These are phyloP conservation scores for Tulasnella sp. DNA, from an alignment of 768 basidiomycete species.

Conservation along the genomic window DNA sequence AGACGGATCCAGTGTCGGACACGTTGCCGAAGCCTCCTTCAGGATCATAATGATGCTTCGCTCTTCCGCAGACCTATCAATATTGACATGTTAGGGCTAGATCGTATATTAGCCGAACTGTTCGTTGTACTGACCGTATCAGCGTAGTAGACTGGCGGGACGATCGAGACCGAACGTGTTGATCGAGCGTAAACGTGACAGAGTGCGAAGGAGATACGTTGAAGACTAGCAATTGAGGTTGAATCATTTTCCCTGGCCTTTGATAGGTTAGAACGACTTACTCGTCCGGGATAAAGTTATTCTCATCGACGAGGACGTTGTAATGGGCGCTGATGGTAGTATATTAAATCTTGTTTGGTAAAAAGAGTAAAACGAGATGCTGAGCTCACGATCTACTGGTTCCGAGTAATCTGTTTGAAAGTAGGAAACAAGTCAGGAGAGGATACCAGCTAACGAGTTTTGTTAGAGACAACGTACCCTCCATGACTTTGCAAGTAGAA, in stretches of 20 bases:
- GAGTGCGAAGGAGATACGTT: conserved; percentile 1
- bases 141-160: not conserved
- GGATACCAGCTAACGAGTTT: not conserved
- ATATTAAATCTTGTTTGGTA: not conserved
- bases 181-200: conserved; percentile 3
- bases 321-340: not conserved
- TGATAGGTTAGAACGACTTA: not conserved
- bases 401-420: not conserved
- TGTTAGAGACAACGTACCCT: conserved; percentile 29
- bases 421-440: not conserved
- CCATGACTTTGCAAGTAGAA: conserved; percentile 71
- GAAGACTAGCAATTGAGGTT: not conserved
- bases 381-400: not conserved
- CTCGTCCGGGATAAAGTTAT: conserved; percentile 4
- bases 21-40: not conserved
- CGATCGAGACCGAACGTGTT: not conserved
- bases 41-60: conserved; percentile 7
- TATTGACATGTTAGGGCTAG: not conserved
- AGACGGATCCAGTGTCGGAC: too few relatives aligned
- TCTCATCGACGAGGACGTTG: conserved; percentile 2
- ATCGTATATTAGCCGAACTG: not conserved
- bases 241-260: not conserved
- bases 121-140: not conserved
- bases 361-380: not conserved
- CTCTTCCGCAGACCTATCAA: not conserved